Conservation (phyloP, 2,329 filamentous ascomycete species). For the Aspergillus glaucus region DNA sequence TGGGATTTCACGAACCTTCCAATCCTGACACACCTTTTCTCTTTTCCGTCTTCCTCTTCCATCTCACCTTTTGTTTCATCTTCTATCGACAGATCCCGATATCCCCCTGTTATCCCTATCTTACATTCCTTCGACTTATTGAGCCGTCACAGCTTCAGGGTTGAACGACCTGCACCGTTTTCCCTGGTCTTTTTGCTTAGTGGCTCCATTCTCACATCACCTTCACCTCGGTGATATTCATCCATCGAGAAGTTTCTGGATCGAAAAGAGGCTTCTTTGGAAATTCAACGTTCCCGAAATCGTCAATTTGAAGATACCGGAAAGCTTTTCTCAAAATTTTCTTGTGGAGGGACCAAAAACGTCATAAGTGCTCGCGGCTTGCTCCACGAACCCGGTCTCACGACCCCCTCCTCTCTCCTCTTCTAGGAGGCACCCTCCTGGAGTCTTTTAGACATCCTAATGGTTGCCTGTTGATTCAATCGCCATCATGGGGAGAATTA, state of each 20-base stretch:
- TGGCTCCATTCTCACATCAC: conserved; percentile 14
- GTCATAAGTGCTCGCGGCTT: conserved; percentile 32
- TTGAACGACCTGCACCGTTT: conserved; percentile 39
- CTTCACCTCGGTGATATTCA: conserved; percentile 4
- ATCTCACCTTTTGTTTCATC: neutral
- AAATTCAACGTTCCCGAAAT: neutral
- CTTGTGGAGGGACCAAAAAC: conserved; percentile 24
- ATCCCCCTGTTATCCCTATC: neutral
- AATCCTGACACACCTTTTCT: neutral
- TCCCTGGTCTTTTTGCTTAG: conserved; percentile 22
- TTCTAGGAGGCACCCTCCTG: conserved; percentile 23
- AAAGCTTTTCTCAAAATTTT: neutral
- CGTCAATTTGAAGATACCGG: neutral
- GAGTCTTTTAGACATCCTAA: conserved; percentile 27
- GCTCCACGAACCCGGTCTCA: conserved; percentile 25
- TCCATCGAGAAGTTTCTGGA: neutral
- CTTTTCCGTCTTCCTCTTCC: neutral
- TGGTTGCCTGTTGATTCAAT: conserved; percentile 32
- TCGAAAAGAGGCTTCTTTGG: neutral
- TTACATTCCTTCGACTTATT: neutral
- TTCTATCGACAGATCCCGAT: neutral
- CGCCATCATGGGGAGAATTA: conserved; percentile 47
- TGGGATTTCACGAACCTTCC: neutral
- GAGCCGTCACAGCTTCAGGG: conserved; percentile 19
- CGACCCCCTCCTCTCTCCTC: conserved; percentile 19